A percentile compares a stretch with the other conserved stretches of the same genome.
Evolutionary conservation across 2,329 filamentous ascomycete genomes (phyloP).

Genomic region (Penicillium psychrosexuale): DNA sequence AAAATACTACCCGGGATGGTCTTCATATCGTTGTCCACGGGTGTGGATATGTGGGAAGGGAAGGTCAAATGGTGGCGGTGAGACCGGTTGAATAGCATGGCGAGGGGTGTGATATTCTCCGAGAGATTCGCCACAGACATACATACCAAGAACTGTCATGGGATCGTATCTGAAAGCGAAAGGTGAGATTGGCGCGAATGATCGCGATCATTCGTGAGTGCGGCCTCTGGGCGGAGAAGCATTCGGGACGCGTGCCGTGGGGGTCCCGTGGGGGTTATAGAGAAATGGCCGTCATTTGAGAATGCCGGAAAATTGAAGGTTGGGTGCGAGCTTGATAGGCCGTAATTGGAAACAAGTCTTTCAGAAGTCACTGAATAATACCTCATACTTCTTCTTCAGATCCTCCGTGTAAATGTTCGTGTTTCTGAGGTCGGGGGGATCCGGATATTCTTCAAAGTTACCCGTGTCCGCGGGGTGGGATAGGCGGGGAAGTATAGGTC

Average conservation of each 20-base stretch:
- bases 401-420: slow-evolving; percentile 58
- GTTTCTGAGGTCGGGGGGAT: slow-evolving; percentile 50
- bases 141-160: slow-evolving; percentile 1
- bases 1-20: not conserved
- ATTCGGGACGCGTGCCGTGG: slow-evolving; percentile 3
- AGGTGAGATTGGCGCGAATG: not conserved
- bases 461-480: slow-evolving; percentile 58
- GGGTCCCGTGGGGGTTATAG: not conserved
- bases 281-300: not conserved
- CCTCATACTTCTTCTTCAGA: slow-evolving; percentile 59
- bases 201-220: not conserved
- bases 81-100: not conserved
- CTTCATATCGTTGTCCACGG: not conserved
- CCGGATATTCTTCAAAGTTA: slow-evolving; percentile 65
- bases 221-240: not conserved
- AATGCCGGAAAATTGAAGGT: not conserved
- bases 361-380: slow-evolving; percentile 60
- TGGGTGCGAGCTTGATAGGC: not conserved
- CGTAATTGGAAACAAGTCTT: not conserved
- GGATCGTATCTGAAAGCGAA: not conserved
- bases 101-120: not conserved
- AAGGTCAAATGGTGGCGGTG: not conserved
- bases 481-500: slow-evolving; percentile 62
- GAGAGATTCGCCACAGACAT: not conserved
- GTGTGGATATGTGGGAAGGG: not conserved